Evolutionary conservation across 2,329 filamentous ascomycete species (phyloP).

Genomic region (Zymoseptoria tritici): DNA sequence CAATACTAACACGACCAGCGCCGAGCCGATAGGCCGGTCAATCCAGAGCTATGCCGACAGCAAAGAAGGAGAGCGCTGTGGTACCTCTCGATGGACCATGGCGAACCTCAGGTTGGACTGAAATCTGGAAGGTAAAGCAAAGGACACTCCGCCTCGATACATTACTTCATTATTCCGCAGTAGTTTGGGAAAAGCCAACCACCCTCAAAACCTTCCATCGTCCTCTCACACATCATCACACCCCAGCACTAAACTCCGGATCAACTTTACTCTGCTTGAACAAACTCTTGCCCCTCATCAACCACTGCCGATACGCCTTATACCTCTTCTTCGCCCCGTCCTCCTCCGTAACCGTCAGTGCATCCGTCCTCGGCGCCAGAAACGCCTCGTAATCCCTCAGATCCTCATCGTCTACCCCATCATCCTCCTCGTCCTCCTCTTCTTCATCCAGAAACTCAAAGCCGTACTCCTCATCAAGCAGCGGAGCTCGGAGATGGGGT

Average conservation of each 20-base stretch:
- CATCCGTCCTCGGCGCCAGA: slow-evolving; percentile 69
- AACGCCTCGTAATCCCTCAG: slow-evolving; percentile 68
- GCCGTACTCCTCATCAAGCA: neutral
- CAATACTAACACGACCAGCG: too few species aligned
- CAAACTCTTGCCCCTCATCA: slow-evolving; percentile 76
- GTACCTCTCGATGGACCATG: slow-evolving; percentile 37
- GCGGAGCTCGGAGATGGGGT: neutral
- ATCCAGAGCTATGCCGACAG: slow-evolving; percentile 10
- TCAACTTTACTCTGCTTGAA: slow-evolving; percentile 72
- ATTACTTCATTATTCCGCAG: too few species aligned
- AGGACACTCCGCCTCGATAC: too few species aligned
- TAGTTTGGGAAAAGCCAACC: too few species aligned
- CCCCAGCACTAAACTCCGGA: slow-evolving; percentile 33
- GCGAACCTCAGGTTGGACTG: slow-evolving; percentile 36
- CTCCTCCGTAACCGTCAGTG: slow-evolving; percentile 78
- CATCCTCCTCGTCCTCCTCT: slow-evolving; percentile 47
- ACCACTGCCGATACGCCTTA: slow-evolving; percentile 92
- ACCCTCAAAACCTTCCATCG: too few species aligned
- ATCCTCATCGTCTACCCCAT: slow-evolving; percentile 55
- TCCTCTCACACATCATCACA: too few species aligned
- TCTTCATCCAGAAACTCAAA: slow-evolving; percentile 35
- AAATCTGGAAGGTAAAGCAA: too few species aligned
- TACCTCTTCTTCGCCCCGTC: slow-evolving; percentile 90
- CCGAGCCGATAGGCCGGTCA: too few species aligned
- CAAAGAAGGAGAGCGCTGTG: slow-evolving; percentile 34